These are phyloP conservation scores for Hypoxylon sp. DNA, from an alignment of 2,329 filamentous ascomycete species.

Conservation along the genomic window DNA sequence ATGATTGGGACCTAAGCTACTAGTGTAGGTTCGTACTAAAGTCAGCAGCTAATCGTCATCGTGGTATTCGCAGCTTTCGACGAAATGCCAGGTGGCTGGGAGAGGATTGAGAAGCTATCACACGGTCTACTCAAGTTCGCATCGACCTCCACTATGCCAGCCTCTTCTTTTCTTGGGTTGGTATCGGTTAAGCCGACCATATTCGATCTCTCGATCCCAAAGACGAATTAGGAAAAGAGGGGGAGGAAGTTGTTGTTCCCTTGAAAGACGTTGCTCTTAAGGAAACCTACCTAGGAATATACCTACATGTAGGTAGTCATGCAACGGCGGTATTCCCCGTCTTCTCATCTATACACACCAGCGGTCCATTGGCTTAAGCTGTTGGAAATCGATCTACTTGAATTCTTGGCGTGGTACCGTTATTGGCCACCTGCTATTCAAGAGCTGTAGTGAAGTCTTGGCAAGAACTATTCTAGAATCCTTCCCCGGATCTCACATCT, in stretches of 20 bases:
- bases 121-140: background rate
- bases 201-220: too few relatives aligned
- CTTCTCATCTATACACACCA: background rate
- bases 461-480: constrained; percentile 33
- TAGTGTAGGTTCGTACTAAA: too few relatives aligned
- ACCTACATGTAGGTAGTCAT: too few relatives aligned
- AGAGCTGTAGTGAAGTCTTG: constrained; percentile 25
- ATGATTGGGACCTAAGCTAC: constrained; percentile 6
- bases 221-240: too few relatives aligned
- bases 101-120: background rate
- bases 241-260: too few relatives aligned
- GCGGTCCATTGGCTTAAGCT: background rate
- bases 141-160: constrained; percentile 2
- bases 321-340: background rate
- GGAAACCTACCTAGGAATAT: too few relatives aligned
- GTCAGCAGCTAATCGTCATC: constrained; percentile 13
- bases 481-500: constrained; percentile 33
- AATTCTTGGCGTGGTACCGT: constrained; percentile 15
- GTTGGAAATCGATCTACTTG: background rate
- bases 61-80: background rate
- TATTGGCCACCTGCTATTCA: background rate
- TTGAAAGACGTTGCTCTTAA: too few relatives aligned
- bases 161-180: constrained; percentile 1
- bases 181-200: background rate
- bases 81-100: constrained; percentile 9